Evolutionary conservation across 257 asterid genomes (phyloP).

Genomic region (Mitragyna speciosa): DNA sequence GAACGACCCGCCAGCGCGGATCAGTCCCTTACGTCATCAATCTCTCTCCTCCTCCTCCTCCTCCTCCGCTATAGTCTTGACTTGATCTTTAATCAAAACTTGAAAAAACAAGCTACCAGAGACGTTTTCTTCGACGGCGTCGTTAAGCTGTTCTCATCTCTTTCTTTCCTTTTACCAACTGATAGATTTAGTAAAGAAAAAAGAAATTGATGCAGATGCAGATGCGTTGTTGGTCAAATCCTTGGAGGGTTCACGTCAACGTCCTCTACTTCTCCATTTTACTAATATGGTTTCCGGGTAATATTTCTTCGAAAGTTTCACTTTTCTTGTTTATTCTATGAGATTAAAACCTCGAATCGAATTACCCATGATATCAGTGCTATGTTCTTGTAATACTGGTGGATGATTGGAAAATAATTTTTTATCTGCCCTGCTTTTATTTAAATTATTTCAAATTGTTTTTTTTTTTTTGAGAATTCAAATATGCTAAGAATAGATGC

Average conservation of each 20-base stretch:
- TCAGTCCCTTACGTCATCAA: not conserved
- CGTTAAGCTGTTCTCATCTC: not conserved
- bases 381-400: not conserved
- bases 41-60: slow-evolving; percentile 2
- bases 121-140: not conserved
- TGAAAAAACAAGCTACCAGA: not conserved
- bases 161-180: no score
- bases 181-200: no score
- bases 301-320: not conserved
- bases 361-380: not conserved
- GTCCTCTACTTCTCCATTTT: slow-evolving; percentile 28
- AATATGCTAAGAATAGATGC: not conserved
- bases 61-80: not conserved
- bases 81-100: not conserved
- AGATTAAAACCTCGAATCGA: not conserved
- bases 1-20: slow-evolving; percentile 18
- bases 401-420: not conserved
- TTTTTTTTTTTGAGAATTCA: not conserved
- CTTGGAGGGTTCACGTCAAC: not conserved
- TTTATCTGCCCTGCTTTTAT: no score
- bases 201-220: slow-evolving; percentile 1
- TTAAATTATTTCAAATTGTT: no score
- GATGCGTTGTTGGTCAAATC: not conserved
- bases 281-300: slow-evolving; percentile 56
- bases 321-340: not conserved